Conservation (phyloP, 2,329 filamentous ascomycete species). For the Fusarium drepaniforme region DNA sequence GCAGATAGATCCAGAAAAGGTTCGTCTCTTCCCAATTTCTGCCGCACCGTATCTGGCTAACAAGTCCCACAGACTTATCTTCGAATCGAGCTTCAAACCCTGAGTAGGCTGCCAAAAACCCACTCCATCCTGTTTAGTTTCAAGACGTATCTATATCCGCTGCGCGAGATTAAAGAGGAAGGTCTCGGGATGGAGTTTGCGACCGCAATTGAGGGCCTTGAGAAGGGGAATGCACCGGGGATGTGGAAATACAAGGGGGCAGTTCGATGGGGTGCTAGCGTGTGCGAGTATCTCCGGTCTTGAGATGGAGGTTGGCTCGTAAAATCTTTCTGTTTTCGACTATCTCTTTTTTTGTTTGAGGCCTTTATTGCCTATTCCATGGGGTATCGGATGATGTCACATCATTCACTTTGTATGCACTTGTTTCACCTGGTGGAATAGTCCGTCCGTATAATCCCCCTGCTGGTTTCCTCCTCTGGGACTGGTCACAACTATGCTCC, state of each 20-base stretch:
- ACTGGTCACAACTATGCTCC: background rate
- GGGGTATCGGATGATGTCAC: background rate
- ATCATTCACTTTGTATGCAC: background rate
- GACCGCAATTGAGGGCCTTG: slow-evolving; percentile 65
- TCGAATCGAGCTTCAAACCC: background rate
- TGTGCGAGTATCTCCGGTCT: slow-evolving; percentile 60
- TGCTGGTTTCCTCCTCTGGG: background rate
- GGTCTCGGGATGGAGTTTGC: slow-evolving; percentile 43
- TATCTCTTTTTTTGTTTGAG: background rate
- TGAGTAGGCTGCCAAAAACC: background rate
- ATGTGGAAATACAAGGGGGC: slow-evolving; percentile 68
- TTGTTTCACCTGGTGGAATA: background rate
- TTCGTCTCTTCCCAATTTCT: background rate
- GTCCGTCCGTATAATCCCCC: background rate
- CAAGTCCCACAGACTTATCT: background rate
- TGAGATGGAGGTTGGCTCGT: slow-evolving; percentile 10
- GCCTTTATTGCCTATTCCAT: background rate
- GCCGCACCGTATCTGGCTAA: background rate
- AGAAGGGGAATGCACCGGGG: slow-evolving; percentile 62
- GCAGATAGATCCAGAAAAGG: slow-evolving; percentile 4
- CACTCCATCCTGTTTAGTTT: slow-evolving; percentile 1
- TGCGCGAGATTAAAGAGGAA: slow-evolving; percentile 1
- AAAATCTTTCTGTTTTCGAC: background rate
- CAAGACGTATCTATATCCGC: background rate
- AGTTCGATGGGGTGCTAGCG: slow-evolving; percentile 60